A percentile compares a stretch with the other conserved stretches of the same genome.
Conservation (phyloP, 768 basidiomycete genomes). For the Boletus rufocinnamomeus region DNA sequence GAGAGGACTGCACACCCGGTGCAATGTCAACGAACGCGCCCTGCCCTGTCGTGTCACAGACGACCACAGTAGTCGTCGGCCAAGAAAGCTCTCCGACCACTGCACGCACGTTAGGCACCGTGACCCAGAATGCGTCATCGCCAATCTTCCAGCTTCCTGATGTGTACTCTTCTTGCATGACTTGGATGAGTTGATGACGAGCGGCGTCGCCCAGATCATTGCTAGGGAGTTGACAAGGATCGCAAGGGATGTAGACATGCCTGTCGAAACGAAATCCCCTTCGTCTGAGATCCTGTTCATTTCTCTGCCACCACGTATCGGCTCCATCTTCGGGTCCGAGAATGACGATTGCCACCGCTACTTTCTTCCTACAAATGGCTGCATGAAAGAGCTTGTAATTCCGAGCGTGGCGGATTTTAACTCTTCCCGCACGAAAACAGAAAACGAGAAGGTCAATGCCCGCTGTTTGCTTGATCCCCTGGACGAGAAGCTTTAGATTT, state of each 20-base stretch:
- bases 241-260: constrained; percentile 28
- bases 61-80: constrained; percentile 23
- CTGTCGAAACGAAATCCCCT: constrained; percentile 26
- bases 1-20: constrained; percentile 9
- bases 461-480: constrained; percentile 13
- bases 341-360: constrained; percentile 32
- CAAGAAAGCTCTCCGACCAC: constrained; percentile 21
- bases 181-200: constrained; percentile 2
- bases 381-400: constrained; percentile 35
- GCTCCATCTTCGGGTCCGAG: constrained; percentile 34
- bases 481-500: constrained; percentile 19
- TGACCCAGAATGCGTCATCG: constrained; percentile 11
- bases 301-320: constrained; percentile 32
- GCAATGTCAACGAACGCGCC: constrained; percentile 12
- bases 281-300: constrained; percentile 21
- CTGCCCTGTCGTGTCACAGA: constrained; percentile 18
- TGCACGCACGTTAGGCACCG: constrained; percentile 19
- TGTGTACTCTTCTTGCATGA: constrained; percentile 15
- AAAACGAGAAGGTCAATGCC: constrained; percentile 30
- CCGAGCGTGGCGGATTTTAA: constrained; percentile 17
- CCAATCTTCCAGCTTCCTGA: constrained; percentile 19
- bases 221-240: constrained; percentile 1
- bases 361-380: constrained; percentile 34
- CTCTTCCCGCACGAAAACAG: constrained; percentile 31
- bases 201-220: not conserved